Percentiles rank a stretch among this genome's conserved stretches.
These are phyloP conservation scores for Datisca glomerata DNA, from an alignment of 306 rosid species.

Conservation along the genomic window DNA sequence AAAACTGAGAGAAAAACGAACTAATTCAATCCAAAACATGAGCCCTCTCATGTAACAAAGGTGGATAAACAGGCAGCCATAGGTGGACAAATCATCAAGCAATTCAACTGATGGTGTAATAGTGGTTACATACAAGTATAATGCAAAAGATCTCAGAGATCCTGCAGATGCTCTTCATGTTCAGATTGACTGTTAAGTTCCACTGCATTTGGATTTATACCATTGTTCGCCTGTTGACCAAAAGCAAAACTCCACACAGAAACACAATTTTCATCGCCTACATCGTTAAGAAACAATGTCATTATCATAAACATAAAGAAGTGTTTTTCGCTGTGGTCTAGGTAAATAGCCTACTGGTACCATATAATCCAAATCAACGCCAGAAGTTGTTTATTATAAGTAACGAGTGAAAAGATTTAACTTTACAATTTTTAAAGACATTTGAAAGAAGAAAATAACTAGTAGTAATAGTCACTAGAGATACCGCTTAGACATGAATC, in stretches of 20 bases:
- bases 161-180: background rate
- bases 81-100: too few relatives aligned
- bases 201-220: too few relatives aligned
- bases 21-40: too few relatives aligned
- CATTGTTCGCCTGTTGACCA: slow-evolving; percentile 33
- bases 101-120: too few relatives aligned
- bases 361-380: too few relatives aligned
- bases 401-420: background rate
- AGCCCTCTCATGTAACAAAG: too few relatives aligned
- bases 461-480: slow-evolving; percentile 7
- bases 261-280: slow-evolving; percentile 72
- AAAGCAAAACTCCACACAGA: slow-evolving; percentile 74
- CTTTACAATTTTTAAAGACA: background rate
- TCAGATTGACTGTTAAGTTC: background rate
- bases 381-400: too few relatives aligned
- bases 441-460: slow-evolving; percentile 3
- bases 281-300: slow-evolving; percentile 2
- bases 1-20: too few relatives aligned
- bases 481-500: slow-evolving; percentile 63
- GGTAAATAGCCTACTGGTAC: too few relatives aligned
- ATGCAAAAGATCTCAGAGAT: background rate
- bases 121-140: too few relatives aligned
- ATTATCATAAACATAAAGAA: background rate
- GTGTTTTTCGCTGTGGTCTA: too few relatives aligned
- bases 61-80: too few relatives aligned